Evolutionary conservation across 225 moss, liverwort and hornwort genomes (phyloP), one percentile per base, ranked within the genome.

Genomic region (Polytrichum formosum): DNA sequence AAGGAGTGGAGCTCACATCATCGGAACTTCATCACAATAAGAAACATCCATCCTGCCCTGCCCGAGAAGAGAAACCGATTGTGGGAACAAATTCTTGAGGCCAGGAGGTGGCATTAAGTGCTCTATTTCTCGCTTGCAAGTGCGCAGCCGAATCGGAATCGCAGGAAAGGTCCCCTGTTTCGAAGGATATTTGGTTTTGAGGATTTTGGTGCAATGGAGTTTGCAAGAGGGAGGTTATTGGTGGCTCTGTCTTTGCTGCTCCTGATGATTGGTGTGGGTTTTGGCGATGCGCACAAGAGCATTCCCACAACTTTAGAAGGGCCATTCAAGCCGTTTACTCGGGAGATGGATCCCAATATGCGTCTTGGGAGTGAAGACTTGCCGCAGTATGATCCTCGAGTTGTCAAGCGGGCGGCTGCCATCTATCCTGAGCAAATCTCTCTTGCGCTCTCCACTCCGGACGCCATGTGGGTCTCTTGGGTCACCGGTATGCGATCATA

Each of bases 391-490:
- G 86, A 92, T 72, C 82, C 86, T 28, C 88, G 90, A 20, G 86
- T 92, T 13, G 80, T 88, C 56, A 92, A 90, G 79, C 88, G 81
- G 28, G 92, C 88, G 72, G 28, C 80, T 8, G 92, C 86, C 55
- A 83, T 81, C 61, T 84, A 2, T 56, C 92, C 92, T 0, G 90
- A 92, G 70, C 92, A 92, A 79, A 88, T 92, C 62, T 62, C 22
- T 6, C 27, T 88, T 6, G 84, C 92, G 26, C 88, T 92, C 66
- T 92, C 92, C 55, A 92, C 92, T 18, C 90, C 92, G 5, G 90
- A 88, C 35, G 92, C 92, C 13, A 83, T 90, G 81, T 92, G 92
- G 92, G 71, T 92, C 22, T 92, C 92, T 46, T 92, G 92, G 92
- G 73, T 92, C 75, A 88, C 92, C 53, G 90, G 90, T 90, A 29